These are phyloP conservation scores for Datura wrightii DNA, from an alignment of 257 asterid species.

Conservation along the genomic window DNA sequence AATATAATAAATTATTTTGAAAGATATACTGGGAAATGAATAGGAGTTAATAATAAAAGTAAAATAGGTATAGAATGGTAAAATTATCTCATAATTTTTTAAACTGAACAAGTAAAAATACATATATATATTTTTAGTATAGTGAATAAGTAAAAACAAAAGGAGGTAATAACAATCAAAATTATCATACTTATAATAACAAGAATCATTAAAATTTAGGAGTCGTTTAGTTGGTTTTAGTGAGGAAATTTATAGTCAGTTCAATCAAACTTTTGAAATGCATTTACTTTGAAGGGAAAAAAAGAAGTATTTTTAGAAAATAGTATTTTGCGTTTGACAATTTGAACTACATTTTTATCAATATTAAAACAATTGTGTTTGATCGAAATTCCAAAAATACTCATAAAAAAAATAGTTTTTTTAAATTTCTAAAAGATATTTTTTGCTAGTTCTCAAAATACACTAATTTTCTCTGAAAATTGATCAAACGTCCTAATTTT, in stretches of 20 bases:
- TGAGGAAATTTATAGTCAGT: background rate
- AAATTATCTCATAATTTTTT: too few relatives aligned
- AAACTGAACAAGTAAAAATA: too few relatives aligned
- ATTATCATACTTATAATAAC: background rate
- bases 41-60: too few relatives aligned
- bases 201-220: background rate
- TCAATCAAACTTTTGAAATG: background rate
- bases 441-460: background rate
- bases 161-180: background rate
- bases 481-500: background rate
- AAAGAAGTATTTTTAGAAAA: background rate
- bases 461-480: background rate
- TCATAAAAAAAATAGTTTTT: fast-evolving
- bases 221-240: background rate
- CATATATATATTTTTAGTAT: too few relatives aligned
- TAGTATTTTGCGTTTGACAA: background rate
- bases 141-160: too few relatives aligned
- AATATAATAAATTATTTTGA: too few relatives aligned
- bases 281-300: background rate
- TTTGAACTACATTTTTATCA: background rate
- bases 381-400: background rate
- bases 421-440: background rate
- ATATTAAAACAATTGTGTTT: background rate
- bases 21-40: too few relatives aligned
- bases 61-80: too few relatives aligned